Conservation (phyloP, 805 yeast genomes). For the Zygoascus ofunaensis region DNA sequence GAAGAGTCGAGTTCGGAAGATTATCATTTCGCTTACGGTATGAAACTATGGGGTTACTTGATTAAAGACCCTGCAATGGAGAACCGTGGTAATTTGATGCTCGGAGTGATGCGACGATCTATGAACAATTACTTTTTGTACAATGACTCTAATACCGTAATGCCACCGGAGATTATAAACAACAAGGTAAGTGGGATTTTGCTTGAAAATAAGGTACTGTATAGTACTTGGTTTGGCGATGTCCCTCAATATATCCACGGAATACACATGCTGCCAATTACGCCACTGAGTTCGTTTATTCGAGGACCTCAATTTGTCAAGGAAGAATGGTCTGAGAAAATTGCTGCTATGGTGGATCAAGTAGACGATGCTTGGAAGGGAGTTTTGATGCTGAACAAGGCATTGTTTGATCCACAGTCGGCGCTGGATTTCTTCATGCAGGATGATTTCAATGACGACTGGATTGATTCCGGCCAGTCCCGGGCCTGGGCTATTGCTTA, state of each 20-base stretch:
- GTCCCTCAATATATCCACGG: slow-evolving; percentile 61
- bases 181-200: slow-evolving; percentile 63
- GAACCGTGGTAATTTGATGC: slow-evolving; percentile 47
- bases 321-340: slow-evolving; percentile 50
- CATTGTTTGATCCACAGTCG: slow-evolving; percentile 54
- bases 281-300: slow-evolving; percentile 50
- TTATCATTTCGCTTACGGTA: slow-evolving; percentile 56
- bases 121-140: slow-evolving; percentile 49
- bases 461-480: slow-evolving; percentile 73
- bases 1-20: slow-evolving; percentile 69
- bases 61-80: slow-evolving; percentile 45
- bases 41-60: slow-evolving; percentile 60
- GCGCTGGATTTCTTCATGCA: slow-evolving; percentile 53
- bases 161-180: slow-evolving; percentile 42
- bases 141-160: slow-evolving; percentile 38
- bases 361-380: slow-evolving; percentile 60
- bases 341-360: slow-evolving; percentile 33
- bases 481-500: slow-evolving; percentile 75
- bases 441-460: slow-evolving; percentile 39
- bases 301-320: slow-evolving; percentile 42
- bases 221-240: slow-evolving; percentile 63
- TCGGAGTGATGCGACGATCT: slow-evolving; percentile 46
- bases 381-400: slow-evolving; percentile 56
- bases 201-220: slow-evolving; percentile 64
- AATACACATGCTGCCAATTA: slow-evolving; percentile 67